phyloP scores from a whole-genome alignment of 306 rosid genomes.

The Cercis canadensis region DNA sequence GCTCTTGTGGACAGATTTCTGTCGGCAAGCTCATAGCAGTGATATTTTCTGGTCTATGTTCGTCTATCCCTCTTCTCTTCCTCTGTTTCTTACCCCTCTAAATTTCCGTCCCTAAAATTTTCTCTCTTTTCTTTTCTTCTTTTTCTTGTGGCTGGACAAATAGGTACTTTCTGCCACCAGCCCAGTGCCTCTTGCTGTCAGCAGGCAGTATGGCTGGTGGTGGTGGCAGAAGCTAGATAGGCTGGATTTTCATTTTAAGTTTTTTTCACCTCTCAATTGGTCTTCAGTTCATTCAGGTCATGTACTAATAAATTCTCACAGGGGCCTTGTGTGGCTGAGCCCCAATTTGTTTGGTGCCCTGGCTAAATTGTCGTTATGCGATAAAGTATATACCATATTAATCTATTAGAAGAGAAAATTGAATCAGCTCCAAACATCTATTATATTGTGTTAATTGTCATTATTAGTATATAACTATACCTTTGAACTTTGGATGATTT shows the following conservation, averaged over 20 bases:
- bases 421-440: neutral
- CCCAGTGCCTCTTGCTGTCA: conserved; percentile 2
- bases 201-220: neutral
- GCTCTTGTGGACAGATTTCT: neutral
- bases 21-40: neutral
- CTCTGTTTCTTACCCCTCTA: no score
- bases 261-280: neutral
- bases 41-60: no score
- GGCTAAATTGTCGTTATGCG: neutral
- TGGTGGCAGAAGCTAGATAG: neutral
- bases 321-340: neutral
- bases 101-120: neutral
- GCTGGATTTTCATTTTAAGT: conserved; percentile 1
- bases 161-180: neutral
- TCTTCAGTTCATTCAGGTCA: neutral
- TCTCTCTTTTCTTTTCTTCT: neutral
- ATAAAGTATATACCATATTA: neutral
- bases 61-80: neutral
- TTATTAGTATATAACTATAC: neutral
- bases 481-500: neutral
- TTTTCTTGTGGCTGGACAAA: no score
- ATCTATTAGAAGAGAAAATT: neutral
- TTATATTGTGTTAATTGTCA: neutral
- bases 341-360: neutral
- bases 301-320: neutral